Evolutionary conservation across 345 rosid species (phyloP).

Genomic region (Brassica rapa): DNA sequence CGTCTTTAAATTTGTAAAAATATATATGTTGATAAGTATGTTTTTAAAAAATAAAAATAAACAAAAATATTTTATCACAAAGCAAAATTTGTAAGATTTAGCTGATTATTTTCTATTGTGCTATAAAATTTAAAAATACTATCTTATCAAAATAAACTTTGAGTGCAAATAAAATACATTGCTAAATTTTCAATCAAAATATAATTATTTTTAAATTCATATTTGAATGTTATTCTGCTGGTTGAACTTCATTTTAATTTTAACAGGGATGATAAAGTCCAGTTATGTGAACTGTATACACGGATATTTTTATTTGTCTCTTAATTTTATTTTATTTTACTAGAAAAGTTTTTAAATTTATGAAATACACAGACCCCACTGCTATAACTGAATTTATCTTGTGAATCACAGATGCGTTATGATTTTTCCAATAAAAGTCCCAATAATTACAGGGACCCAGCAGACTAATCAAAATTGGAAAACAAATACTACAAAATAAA

Average conservation of each 20-base stretch:
- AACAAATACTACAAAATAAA: neutral
- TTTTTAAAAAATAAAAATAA: neutral
- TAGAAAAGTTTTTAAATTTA: neutral
- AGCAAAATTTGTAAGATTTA: neutral
- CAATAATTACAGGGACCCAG: slow-evolving; percentile 25
- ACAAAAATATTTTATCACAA: neutral
- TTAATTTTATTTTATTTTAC: neutral
- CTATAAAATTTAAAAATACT: neutral
- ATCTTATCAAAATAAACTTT: neutral
- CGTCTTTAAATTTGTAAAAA: neutral
- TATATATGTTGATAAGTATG: neutral
- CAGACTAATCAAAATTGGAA: neutral
- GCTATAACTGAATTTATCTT: slow-evolving; percentile 17
- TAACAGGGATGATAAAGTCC: neutral
- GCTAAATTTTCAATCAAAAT: neutral
- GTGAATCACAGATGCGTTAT: slow-evolving; percentile 17
- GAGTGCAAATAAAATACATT: neutral
- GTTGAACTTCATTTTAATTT: neutral
- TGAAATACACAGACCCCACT: neutral
- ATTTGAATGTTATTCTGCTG: neutral
- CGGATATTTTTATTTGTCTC: neutral
- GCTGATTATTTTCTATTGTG: neutral
- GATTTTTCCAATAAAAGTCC: slow-evolving; percentile 23
- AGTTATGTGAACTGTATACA: neutral
- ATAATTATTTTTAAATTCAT: neutral